These are phyloP conservation scores for Thymus quinquecostatus DNA, from an alignment of 257 asterid species.

Conservation along the genomic window DNA sequence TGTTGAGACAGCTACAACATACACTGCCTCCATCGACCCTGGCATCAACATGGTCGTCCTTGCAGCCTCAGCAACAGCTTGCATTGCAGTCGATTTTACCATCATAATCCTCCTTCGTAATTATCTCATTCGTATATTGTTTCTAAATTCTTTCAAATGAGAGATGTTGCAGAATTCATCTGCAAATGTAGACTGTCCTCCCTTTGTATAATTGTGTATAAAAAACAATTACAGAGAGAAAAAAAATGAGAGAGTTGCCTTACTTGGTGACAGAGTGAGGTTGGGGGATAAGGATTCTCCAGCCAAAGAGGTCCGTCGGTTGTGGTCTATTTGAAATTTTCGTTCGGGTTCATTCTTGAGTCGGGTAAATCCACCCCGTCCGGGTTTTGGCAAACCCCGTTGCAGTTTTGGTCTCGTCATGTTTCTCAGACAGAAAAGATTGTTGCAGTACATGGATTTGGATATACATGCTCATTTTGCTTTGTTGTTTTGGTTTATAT, in stretches of 20 bases:
- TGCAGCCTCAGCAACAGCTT: conserved; percentile 89
- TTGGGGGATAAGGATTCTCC: conserved; percentile 27
- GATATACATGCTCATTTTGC: conserved; percentile 21
- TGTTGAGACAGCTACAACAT: conserved; percentile 89
- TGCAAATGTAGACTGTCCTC: conserved; percentile 27
- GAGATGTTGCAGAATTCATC: conserved; percentile 39
- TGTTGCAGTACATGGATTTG: conserved; percentile 25
- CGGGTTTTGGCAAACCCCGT: conserved; percentile 42
- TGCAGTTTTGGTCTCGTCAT: conserved; percentile 60
- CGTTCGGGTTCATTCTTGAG: conserved; percentile 30
- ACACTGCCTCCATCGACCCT: conserved; percentile 78
- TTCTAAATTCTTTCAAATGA: conserved; percentile 38
- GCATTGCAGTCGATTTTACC: conserved; percentile 78
- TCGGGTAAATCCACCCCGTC: not conserved
- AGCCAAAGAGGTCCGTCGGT: conserved; percentile 20
- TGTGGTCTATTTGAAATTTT: conserved; percentile 37
- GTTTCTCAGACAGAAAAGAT: conserved; percentile 27
- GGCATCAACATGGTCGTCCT: conserved; percentile 84
- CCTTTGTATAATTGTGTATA: conserved; percentile 48
- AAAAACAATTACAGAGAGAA: conserved; percentile 18
- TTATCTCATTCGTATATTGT: conserved; percentile 31
- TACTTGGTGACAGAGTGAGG: not conserved
- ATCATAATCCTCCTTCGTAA: conserved; percentile 34
- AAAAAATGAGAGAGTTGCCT: not conserved
- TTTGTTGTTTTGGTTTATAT: not conserved